A percentile compares a stretch with the other conserved stretches of the same genome.
phyloP scores from a whole-genome alignment of 2,329 filamentous ascomycete genomes.

The Myriangium duriaei region DNA sequence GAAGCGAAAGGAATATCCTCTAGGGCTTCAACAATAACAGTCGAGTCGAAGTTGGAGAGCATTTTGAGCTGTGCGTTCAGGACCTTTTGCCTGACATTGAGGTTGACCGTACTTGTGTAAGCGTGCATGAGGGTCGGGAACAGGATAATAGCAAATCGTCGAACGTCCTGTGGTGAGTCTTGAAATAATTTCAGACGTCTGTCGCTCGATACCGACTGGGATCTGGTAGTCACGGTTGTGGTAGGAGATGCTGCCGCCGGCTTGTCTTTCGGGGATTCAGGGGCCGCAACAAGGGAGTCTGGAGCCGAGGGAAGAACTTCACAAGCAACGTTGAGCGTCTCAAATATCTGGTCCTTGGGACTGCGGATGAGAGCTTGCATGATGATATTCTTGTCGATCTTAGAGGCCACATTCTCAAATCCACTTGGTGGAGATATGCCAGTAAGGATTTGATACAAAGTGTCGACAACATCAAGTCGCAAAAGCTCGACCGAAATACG shows the following conservation, averaged over 20 bases:
- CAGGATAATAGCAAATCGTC: constrained; percentile 82
- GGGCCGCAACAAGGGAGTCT: constrained; percentile 39
- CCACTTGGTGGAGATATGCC: constrained; percentile 82
- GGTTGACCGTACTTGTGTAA: constrained; percentile 93
- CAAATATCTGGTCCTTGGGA: constrained; percentile 88
- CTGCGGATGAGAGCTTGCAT: constrained; percentile 98
- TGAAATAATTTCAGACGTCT: constrained; percentile 71
- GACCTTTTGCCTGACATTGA: constrained; percentile 89
- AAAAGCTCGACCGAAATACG: constrained; percentile 77
- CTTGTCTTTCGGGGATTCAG: constrained; percentile 33
- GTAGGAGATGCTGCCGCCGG: constrained; percentile 36
- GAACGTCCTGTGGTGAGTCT: constrained; percentile 74
- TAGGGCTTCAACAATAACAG: constrained; percentile 73
- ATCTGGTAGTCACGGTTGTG: constrained; percentile 29
- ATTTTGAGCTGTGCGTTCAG: constrained; percentile 94
- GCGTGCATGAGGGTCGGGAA: constrained; percentile 92
- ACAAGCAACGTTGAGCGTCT: constrained; percentile 94
- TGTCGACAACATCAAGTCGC: constrained; percentile 95
- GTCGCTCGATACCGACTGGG: constrained; percentile 54
- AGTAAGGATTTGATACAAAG: constrained; percentile 90
- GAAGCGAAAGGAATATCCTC: constrained; percentile 88
- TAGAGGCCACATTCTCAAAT: constrained; percentile 63
- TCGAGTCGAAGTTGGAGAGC: constrained; percentile 83
- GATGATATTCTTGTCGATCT: constrained; percentile 90
- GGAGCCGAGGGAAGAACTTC: constrained; percentile 74